These are phyloP conservation scores for Papiliotrema fonsecae DNA, from an alignment of 1,284 basidiomycete species.

Conservation along the genomic window DNA sequence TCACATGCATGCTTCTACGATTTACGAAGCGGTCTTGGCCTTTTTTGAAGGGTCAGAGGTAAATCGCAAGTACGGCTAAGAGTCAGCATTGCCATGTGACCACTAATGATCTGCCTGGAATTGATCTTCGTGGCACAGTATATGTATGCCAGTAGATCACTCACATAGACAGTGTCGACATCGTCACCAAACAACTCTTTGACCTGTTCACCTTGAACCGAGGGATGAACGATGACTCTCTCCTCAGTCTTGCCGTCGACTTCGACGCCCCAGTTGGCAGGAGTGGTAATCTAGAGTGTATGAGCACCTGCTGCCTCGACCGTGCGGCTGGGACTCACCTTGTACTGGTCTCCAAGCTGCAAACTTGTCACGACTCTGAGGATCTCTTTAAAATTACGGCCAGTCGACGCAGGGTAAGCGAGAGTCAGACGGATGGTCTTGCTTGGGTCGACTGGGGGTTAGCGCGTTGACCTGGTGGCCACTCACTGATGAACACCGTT, in stretches of 20 bases:
- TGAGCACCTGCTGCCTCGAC: too few relatives aligned
- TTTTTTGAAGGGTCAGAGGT: conserved; percentile 43
- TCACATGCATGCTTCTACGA: too few relatives aligned
- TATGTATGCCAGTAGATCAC: too few relatives aligned
- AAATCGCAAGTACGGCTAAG: conserved; percentile 54
- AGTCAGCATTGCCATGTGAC: too few relatives aligned
- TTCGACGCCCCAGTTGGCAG: too few relatives aligned
- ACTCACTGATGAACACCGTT: conserved; percentile 74
- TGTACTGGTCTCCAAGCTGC: conserved; percentile 87
- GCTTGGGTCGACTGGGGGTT: conserved; percentile 68
- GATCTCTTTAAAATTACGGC: conserved; percentile 67
- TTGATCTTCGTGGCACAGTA: too few relatives aligned
- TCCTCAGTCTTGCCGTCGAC: too few relatives aligned
- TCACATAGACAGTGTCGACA: conserved; percentile 50
- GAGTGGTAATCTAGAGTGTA: conserved; percentile 11
- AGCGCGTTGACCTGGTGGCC: background rate
- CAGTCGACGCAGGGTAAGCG: conserved; percentile 81
- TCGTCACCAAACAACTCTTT: conserved; percentile 58
- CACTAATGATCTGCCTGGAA: too few relatives aligned
- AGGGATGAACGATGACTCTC: conserved; percentile 94
- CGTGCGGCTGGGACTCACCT: too few relatives aligned
- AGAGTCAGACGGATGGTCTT: conserved; percentile 85
- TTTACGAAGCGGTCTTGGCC: too few relatives aligned
- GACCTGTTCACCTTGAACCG: conserved; percentile 79
- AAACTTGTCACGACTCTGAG: conserved; percentile 79